Base-by-base conservation (phyloP, 2,329 filamentous ascomycete species). In the Neonectria hederae region DNA sequence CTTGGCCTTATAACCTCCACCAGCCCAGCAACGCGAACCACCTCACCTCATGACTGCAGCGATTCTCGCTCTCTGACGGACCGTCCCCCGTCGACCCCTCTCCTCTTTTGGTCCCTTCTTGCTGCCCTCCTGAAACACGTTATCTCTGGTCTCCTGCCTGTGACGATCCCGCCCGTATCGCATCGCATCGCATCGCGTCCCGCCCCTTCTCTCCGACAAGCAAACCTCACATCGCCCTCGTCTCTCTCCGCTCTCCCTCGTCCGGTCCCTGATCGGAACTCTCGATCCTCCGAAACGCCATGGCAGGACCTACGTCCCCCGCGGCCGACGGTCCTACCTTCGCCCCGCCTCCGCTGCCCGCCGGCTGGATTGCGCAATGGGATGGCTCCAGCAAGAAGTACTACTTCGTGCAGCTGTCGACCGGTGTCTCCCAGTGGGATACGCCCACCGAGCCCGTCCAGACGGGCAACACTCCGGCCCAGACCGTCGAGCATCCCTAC, bases 381-480 rank as follows among this genome's bases (percentile, higher is more conserved):
- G 89, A 91, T 74, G 86, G 84, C 66, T 75, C 83, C 61, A 87
- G 83, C 76, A 86, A 83, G 76, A 90, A 90, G 76, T 91, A 90
- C 76, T 91, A 91, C 77, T 91, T 87, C 76, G 90, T 92, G 54
- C 89, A 92, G 77, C 86, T 92, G 59, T 89, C 88, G 57, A 92
- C 90, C 8, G 90, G 90, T 52, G 83, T 87, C 40, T 91, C 90
- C 67, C 90, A 92, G 78, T 92, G 90, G 90, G 90, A 92, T n/a
- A 84, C 86, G 32, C 90, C 90, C 32, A 92, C 87, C 14, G 83
- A 87, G 63, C 84, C 89, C 54, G 89, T 86, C 8, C 88, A 87
- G 48, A 84, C 86, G 22, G 87, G 88, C 66, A 87, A 82, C 74
- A 89, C 86, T 40, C 89, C 86, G 49, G 85, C 81, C 65, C 84